Evolutionary conservation across 306 rosid species (phyloP).

Genomic region (Lablab purpureus): DNA sequence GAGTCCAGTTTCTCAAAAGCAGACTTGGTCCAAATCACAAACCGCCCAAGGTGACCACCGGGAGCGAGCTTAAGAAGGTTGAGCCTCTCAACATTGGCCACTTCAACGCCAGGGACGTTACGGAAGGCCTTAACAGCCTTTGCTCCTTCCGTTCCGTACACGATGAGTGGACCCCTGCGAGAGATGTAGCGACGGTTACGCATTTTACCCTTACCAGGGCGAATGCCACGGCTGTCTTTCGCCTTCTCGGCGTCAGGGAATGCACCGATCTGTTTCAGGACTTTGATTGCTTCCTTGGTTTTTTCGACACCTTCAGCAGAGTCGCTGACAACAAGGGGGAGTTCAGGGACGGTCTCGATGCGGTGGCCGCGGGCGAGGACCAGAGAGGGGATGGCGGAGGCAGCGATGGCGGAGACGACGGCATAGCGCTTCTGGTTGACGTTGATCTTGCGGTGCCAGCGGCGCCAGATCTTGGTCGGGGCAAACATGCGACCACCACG

Average conservation of each 20-base stretch:
- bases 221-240: constrained; percentile 71
- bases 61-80: constrained; percentile 80
- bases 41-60: constrained; percentile 88
- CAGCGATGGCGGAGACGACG: constrained; percentile 87
- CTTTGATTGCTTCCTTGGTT: constrained; percentile 74
- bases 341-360: constrained; percentile 74
- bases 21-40: constrained; percentile 84
- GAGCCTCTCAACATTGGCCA: constrained; percentile 78
- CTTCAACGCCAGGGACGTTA: constrained; percentile 78
- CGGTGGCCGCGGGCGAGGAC: constrained; percentile 82
- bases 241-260: constrained; percentile 79
- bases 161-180: constrained; percentile 77
- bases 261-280: constrained; percentile 75
- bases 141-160: constrained; percentile 81
- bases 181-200: constrained; percentile 80
- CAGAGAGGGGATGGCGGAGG: constrained; percentile 75
- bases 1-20: constrained; percentile 94
- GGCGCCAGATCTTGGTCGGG: constrained; percentile 96
- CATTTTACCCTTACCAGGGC: constrained; percentile 88
- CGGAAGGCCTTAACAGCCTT: constrained; percentile 85
- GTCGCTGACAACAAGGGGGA: constrained; percentile 79
- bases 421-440: constrained; percentile 88
- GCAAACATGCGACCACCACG: constrained; percentile 96
- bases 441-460: constrained; percentile 86
- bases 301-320: constrained; percentile 82